Conservation (phyloP, 176 grass and related monocot genomes). For the Oryza nivara region DNA sequence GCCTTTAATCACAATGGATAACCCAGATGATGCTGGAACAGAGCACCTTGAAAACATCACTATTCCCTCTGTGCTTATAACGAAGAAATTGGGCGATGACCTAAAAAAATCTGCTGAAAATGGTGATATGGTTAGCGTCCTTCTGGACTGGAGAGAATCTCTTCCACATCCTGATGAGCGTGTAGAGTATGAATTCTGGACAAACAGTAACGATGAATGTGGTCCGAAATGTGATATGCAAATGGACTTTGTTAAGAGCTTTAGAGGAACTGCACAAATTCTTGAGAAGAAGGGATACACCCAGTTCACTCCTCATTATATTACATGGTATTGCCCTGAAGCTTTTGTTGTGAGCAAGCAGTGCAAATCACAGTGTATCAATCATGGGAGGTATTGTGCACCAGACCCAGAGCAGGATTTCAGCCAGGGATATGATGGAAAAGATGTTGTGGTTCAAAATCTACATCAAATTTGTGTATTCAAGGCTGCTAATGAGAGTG, state of each 20-base stretch:
- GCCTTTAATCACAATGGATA: slow-evolving; percentile 90
- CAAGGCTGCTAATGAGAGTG: slow-evolving; percentile 77
- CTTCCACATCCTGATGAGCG: slow-evolving; percentile 87
- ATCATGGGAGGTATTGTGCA: slow-evolving; percentile 87
- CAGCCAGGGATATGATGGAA: slow-evolving; percentile 85
- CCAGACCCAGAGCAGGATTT: slow-evolving; percentile 95
- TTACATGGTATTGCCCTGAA: slow-evolving; percentile 93
- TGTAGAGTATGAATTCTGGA: slow-evolving; percentile 94
- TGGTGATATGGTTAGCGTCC: slow-evolving; percentile 75
- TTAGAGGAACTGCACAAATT: slow-evolving; percentile 81
- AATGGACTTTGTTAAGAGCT: slow-evolving; percentile 81
- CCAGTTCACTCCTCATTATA: slow-evolving; percentile 91
- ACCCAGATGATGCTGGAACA: slow-evolving; percentile 64
- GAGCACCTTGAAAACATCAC: slow-evolving; percentile 74
- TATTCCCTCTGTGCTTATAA: slow-evolving; percentile 83
- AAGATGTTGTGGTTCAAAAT: slow-evolving; percentile 81
- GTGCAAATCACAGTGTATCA: slow-evolving; percentile 92
- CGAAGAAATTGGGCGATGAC: slow-evolving; percentile 63
- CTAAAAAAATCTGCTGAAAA: slow-evolving; percentile 69
- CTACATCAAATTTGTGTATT: slow-evolving; percentile 79
- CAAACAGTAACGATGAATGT: slow-evolving; percentile 95
- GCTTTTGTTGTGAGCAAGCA: slow-evolving; percentile 77
- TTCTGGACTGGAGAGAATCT: slow-evolving; percentile 90
- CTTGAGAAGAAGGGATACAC: slow-evolving; percentile 87
- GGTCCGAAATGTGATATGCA: slow-evolving; percentile 91